Conservation (phyloP, 106 monocot genomes). For the Hemerocallis citrina region DNA sequence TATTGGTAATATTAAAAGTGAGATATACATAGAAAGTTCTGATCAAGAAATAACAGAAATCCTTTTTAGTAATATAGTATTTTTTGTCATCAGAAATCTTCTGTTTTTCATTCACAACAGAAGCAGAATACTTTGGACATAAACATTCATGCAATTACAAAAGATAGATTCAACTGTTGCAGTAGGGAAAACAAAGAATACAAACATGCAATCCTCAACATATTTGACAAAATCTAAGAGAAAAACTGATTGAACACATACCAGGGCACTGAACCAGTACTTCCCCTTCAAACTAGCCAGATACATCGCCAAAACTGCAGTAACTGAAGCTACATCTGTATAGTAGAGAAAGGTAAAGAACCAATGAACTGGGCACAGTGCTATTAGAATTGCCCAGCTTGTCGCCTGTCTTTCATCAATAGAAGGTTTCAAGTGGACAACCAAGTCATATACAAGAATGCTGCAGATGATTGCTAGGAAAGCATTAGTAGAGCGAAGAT, state of each 20-base stretch:
- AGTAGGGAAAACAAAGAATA: too few species aligned
- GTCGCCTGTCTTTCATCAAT: slow-evolving; percentile 44
- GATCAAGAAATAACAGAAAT: too few species aligned
- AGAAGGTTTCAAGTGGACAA: slow-evolving; percentile 52
- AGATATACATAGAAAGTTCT: too few species aligned
- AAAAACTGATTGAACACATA: slow-evolving; percentile 21
- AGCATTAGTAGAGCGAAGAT: slow-evolving; percentile 79
- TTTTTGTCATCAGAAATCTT: too few species aligned
- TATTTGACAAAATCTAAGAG: neutral
- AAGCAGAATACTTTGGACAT: too few species aligned
- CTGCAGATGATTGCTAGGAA: slow-evolving; percentile 60
- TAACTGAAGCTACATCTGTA: slow-evolving; percentile 87
- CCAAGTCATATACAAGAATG: slow-evolving; percentile 65
- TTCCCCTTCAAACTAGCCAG: slow-evolving; percentile 57
- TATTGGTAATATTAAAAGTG: too few species aligned
- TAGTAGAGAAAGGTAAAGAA: slow-evolving; percentile 96
- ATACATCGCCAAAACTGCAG: slow-evolving; percentile 81
- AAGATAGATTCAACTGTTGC: too few species aligned
- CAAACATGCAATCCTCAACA: neutral
- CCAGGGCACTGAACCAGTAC: slow-evolving; percentile 66
- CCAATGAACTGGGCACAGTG: slow-evolving; percentile 87
- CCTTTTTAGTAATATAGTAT: too few species aligned
- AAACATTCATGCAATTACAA: too few species aligned
- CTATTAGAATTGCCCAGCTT: slow-evolving; percentile 35
- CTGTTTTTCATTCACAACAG: too few species aligned